Percentiles rank a stretch among this genome's conserved stretches.
phyloP scores from a whole-genome alignment of 2,329 filamentous ascomycete genomes.

The Cadophora sp. region DNA sequence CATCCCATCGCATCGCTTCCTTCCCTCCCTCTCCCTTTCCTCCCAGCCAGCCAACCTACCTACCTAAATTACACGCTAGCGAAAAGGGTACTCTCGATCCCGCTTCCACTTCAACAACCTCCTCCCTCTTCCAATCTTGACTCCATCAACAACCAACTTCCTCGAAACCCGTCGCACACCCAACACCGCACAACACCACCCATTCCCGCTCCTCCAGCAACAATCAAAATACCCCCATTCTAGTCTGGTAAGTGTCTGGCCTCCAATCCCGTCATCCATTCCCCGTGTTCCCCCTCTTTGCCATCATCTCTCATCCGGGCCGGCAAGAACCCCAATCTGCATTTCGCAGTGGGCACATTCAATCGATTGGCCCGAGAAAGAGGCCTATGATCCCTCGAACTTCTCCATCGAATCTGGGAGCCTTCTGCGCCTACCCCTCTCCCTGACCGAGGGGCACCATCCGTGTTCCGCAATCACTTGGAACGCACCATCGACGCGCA shows the following conservation, averaged over 20 bases:
- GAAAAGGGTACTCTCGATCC: constrained; percentile 36
- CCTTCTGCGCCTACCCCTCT: constrained; percentile 39
- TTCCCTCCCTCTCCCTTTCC: constrained; percentile 28
- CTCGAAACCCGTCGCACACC: constrained; percentile 33
- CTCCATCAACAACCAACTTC: constrained; percentile 28
- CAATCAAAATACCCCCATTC: constrained; percentile 26
- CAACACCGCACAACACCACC: constrained; percentile 19
- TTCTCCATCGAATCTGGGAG: constrained; percentile 9
- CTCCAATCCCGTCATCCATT: constrained; percentile 43
- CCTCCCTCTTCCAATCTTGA: constrained; percentile 28
- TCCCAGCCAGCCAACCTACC: not conserved
- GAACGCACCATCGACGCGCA: constrained; percentile 4
- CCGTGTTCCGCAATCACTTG: constrained; percentile 23
- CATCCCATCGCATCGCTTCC: constrained; percentile 13
- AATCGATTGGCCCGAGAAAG: constrained; percentile 3
- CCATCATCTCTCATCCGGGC: constrained; percentile 8
- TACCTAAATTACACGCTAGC: constrained; percentile 31
- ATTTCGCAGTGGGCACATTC: not conserved
- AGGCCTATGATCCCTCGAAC: not conserved
- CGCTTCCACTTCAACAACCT: constrained; percentile 38
- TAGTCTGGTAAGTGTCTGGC: constrained; percentile 39
- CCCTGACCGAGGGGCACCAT: constrained; percentile 40
- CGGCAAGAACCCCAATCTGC: not conserved
- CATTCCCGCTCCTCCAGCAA: constrained; percentile 21
- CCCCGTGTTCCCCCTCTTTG: constrained; percentile 25